These are phyloP conservation scores for Fusarium veterinarium DNA, from an alignment of 2,329 filamentous ascomycete genomes.

Conservation along the genomic window DNA sequence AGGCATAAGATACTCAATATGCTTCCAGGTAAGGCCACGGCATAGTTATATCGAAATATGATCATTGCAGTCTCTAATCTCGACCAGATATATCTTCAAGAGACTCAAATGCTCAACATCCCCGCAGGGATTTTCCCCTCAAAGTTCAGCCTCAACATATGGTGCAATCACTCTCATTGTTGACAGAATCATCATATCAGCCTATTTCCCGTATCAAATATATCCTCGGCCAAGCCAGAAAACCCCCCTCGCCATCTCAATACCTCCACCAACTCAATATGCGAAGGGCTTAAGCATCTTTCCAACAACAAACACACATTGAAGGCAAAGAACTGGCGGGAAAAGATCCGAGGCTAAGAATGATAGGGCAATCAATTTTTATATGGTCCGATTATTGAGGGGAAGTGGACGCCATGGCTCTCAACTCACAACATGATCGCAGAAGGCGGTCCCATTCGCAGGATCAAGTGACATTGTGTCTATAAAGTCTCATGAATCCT, in stretches of 20 bases:
- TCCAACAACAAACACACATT: not conserved
- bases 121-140: not conserved
- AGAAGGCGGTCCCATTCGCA: not conserved
- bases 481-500: not conserved
- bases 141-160: not conserved
- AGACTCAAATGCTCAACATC: not conserved
- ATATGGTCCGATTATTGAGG: not conserved
- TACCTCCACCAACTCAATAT: not conserved
- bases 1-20: not conserved
- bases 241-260: too few relatives aligned
- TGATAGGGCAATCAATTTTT: not conserved
- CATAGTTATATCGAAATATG: not conserved
- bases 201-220: not conserved
- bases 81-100: not conserved
- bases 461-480: not conserved
- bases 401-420: not conserved
- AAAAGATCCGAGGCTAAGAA: too few relatives aligned
- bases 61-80: not conserved
- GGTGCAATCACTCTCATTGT: not conserved
- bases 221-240: not conserved
- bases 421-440: not conserved
- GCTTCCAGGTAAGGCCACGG: too few relatives aligned
- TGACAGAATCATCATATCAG: not conserved
- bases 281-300: not conserved
- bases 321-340: not conserved